Base-by-base conservation (phyloP, 2,329 filamentous ascomycete genomes). In the Pseudocercospora cruenta region DNA sequence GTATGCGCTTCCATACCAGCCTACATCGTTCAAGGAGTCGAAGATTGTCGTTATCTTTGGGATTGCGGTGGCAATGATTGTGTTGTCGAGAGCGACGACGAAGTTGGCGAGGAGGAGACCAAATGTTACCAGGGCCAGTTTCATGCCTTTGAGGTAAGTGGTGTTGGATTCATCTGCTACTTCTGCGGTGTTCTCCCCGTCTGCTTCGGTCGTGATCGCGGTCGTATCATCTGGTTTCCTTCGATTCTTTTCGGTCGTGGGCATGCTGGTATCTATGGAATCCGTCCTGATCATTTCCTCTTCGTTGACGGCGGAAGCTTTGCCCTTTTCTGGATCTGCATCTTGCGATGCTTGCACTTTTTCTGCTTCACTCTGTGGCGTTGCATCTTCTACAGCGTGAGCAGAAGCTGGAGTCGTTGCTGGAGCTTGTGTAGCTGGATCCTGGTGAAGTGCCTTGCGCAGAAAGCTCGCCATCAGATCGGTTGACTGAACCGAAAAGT, bases 21-120 rank as follows among this genome's bases (percentile, higher is more conserved):
- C 81, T 6, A 84, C 78, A 63, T 84, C 82, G 4, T 77, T 73
- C 39, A 82, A 74, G 3, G 81, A 80, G 39, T 83, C 73, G 70
- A 84, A 84, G 33, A 82, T 73, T 67, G 82, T 78, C 0, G 82
- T 83, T 51, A 84, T 84, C n/a, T 74, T 76, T 0, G 78, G 76
- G 24, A 78, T 77, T 0, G 80, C 80, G 14, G 72, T 74, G 16
- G 75, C 74, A 59, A 80, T 77, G 51, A 80, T 79, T 28, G 77
- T 80, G 57, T 79, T 80, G 65, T 81, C 79, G 24, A 81, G 61
- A 22, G 68, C 68, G 26, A 72, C 62, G 28, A 70, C 63, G 64
- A 73, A 70, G 31, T 66, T 62, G 43, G 66, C 60, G 21, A 71
- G 54, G 43, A 68, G 64, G 28, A 72, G 62, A 21, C 65, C 60